Percentiles rank a stretch among this genome's conserved stretches.
These are phyloP conservation scores for Diaporthe citri DNA, from an alignment of 2,329 filamentous ascomycete genomes.

Conservation along the genomic window DNA sequence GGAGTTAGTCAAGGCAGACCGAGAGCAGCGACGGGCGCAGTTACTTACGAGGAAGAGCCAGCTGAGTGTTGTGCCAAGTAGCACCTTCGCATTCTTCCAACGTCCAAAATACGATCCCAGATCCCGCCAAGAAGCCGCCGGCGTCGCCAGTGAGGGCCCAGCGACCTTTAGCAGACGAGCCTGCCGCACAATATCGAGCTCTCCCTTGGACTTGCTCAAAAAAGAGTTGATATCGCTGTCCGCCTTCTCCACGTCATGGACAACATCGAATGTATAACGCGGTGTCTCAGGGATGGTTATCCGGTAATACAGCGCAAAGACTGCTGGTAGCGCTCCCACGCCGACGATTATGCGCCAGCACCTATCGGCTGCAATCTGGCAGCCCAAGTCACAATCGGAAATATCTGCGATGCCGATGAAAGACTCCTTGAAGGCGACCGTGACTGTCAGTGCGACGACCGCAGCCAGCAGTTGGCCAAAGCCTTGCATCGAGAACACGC, in stretches of 20 bases:
- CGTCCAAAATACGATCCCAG: slow-evolving; percentile 75
- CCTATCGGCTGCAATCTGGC: slow-evolving; percentile 79
- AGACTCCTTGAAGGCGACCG: slow-evolving; percentile 70
- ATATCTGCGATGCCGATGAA: slow-evolving; percentile 58
- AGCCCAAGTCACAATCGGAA: slow-evolving; percentile 69
- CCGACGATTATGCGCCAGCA: slow-evolving; percentile 87
- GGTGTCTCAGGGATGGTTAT: slow-evolving; percentile 85
- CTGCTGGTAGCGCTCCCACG: slow-evolving; percentile 82
- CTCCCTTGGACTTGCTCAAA: slow-evolving; percentile 60
- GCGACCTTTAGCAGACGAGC: slow-evolving; percentile 66
- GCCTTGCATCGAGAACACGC: slow-evolving; percentile 88
- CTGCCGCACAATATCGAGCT: slow-evolving; percentile 61
- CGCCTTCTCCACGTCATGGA: slow-evolving; percentile 80
- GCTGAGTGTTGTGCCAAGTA: slow-evolving; percentile 81
- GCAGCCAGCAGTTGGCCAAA: slow-evolving; percentile 82
- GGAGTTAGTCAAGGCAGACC: not conserved
- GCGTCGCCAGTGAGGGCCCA: slow-evolving; percentile 69
- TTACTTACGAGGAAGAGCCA: slow-evolving; percentile 79
- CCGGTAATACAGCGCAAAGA: slow-evolving; percentile 85
- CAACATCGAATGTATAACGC: slow-evolving; percentile 78
- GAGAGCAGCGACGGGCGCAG: no score
- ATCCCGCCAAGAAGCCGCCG: slow-evolving; percentile 78
- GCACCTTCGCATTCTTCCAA: slow-evolving; percentile 77
- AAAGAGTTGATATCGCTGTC: slow-evolving; percentile 77
- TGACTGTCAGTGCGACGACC: slow-evolving; percentile 77